These are phyloP conservation scores for Apodospora peruviana DNA, from an alignment of 495 filamentous ascomycete species.

Conservation along the genomic window DNA sequence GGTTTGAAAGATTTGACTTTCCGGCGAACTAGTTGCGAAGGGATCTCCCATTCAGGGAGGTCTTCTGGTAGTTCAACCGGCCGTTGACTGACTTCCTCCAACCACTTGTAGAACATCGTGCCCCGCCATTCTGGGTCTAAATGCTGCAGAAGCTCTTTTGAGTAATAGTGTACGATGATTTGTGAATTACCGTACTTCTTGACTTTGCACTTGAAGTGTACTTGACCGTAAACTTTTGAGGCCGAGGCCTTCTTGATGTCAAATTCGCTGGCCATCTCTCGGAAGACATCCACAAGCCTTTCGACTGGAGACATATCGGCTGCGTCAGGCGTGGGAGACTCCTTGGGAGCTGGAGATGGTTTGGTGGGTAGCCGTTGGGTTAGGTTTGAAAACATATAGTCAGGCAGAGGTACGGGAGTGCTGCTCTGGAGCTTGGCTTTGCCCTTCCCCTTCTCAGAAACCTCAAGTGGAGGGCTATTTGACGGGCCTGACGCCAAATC, in stretches of 20 bases:
- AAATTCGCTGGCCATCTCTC: background rate
- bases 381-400: background rate
- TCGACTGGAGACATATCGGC: slow-evolving; percentile 3
- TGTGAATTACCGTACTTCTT: slow-evolving; percentile 12
- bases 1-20: background rate
- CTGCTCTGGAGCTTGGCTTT: slow-evolving; percentile 4
- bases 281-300: slow-evolving; percentile 10
- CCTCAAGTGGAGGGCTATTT: slow-evolving; percentile 6
- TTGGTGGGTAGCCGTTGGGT: background rate
- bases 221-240: slow-evolving; percentile 6
- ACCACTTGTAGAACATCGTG: slow-evolving; percentile 22
- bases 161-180: slow-evolving; percentile 29
- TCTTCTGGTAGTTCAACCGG: slow-evolving; percentile 14
- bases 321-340: background rate
- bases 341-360: background rate
- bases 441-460: slow-evolving; percentile 3
- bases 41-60: slow-evolving; percentile 20
- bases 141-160: slow-evolving; percentile 21
- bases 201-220: slow-evolving; percentile 32
- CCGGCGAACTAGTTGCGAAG: slow-evolving; percentile 21
- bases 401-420: background rate
- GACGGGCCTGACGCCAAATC: slow-evolving; percentile 1
- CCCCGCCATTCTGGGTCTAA: slow-evolving; percentile 26
- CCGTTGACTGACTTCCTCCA: slow-evolving; percentile 12
- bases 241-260: slow-evolving; percentile 9